Evolutionary conservation across 2,329 filamentous ascomycete genomes (phyloP).

Genomic region (Aspergillus sp.): DNA sequence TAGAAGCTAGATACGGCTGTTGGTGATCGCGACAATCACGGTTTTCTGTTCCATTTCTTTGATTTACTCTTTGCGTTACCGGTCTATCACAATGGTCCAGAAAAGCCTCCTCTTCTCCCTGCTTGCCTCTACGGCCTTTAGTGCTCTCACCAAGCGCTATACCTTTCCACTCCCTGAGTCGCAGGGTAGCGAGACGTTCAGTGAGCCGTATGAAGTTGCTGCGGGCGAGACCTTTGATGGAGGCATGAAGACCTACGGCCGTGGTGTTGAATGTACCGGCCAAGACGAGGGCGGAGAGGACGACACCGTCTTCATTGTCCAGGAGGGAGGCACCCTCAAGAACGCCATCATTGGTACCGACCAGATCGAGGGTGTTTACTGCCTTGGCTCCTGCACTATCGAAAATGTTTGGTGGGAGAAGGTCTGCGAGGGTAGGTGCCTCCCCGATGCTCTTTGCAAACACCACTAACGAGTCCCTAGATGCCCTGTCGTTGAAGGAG

Average conservation of each 20-base stretch:
- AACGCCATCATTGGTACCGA: constrained; percentile 42
- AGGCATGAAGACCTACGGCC: constrained; percentile 49
- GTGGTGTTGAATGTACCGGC: constrained; percentile 38
- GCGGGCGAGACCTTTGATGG: constrained; percentile 46
- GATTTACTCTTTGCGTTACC: no score
- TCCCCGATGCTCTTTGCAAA: background rate
- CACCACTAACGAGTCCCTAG: constrained; percentile 9
- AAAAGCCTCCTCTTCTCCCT: constrained; percentile 6
- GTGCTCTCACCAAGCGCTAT: constrained; percentile 13
- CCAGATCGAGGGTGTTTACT: constrained; percentile 42
- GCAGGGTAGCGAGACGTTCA: constrained; percentile 40
- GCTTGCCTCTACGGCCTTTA: constrained; percentile 4
- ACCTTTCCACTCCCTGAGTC: constrained; percentile 37
- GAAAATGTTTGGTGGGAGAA: constrained; percentile 36
- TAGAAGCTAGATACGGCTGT: no score
- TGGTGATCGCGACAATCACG: no score
- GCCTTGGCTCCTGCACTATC: constrained; percentile 29
- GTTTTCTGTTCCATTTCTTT: no score
- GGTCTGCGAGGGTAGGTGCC: constrained; percentile 34
- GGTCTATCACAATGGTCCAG: constrained; percentile 2
- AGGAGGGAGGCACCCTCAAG: constrained; percentile 30
- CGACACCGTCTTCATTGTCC: constrained; percentile 35
- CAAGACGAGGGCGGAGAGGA: constrained; percentile 45
- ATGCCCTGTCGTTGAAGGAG: constrained; percentile 34
- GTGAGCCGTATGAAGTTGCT: constrained; percentile 43